Conservation (phyloP, 805 yeast species). For the Metschnikowia continentalis region DNA sequence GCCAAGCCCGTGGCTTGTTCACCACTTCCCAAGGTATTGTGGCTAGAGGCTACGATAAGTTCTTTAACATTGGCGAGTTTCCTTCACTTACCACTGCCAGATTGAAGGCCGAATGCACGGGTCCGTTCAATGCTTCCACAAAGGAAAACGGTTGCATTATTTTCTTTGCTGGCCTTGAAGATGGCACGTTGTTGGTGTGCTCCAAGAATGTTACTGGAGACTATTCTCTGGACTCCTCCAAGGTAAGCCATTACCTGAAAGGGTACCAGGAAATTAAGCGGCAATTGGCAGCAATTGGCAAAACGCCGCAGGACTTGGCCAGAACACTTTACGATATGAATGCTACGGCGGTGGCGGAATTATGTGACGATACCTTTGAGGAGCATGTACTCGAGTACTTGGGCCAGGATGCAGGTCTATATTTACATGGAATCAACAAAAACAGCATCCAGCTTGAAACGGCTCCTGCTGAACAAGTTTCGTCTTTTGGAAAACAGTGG, state of each 20-base stretch:
- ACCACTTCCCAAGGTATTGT: conserved; percentile 50
- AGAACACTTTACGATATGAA: conserved; percentile 44
- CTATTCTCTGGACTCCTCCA: conserved; percentile 4
- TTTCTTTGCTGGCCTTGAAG: conserved; percentile 69
- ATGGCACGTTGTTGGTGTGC: conserved; percentile 79
- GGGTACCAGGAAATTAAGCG: conserved; percentile 57
- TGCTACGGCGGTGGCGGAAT: conserved; percentile 85
- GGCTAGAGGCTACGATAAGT: conserved; percentile 90
- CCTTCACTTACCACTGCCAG: conserved; percentile 5
- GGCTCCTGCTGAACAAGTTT: conserved; percentile 55
- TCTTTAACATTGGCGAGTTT: conserved; percentile 74
- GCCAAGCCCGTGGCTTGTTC: conserved; percentile 81
- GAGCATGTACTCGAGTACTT: conserved; percentile 84
- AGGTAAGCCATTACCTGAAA: conserved; percentile 67
- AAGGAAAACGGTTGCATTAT: conserved; percentile 95
- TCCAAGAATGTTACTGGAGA: conserved; percentile 88
- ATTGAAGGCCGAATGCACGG: conserved; percentile 39
- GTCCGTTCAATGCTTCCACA: conserved; percentile 76
- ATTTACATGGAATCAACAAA: conserved; percentile 81
- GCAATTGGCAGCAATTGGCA: conserved; percentile 46
- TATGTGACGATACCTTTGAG: conserved; percentile 89
- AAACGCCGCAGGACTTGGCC: conserved; percentile 52
- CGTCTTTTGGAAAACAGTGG: conserved; percentile 55
- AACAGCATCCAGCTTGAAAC: conserved; percentile 66
- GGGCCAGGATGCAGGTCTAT: conserved; percentile 68